Conservation (phyloP, 106 monocot genomes). For the Dendrobium chrysotoxum region DNA sequence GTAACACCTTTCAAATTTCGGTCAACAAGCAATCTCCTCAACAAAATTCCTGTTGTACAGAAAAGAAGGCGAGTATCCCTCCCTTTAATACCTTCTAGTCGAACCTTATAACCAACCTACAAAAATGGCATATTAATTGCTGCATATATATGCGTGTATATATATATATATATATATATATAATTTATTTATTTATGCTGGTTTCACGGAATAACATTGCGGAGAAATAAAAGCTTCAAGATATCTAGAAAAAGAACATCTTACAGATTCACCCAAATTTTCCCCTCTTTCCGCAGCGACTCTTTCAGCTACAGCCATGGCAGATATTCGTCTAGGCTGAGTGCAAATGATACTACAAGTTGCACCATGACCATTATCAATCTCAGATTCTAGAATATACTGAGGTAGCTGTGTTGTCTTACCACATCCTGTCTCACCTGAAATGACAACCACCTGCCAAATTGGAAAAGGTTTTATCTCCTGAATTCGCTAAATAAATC, state of each 20-base stretch:
- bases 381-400: constrained; percentile 95
- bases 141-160: neutral
- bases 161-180: neutral
- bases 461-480: neutral
- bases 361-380: constrained; percentile 85
- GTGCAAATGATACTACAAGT: constrained; percentile 89
- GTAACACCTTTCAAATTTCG: constrained; percentile 89
- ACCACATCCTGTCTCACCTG: constrained; percentile 99
- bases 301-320: constrained; percentile 96
- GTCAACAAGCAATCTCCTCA: constrained; percentile 84
- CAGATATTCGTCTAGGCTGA: constrained; percentile 97
- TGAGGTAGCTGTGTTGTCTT: constrained; percentile 99
- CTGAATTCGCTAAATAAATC: neutral
- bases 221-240: neutral
- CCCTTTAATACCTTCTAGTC: constrained; percentile 91
- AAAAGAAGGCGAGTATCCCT: constrained; percentile 86
- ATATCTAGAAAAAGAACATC: constrained; percentile 2
- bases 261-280: constrained; percentile 93
- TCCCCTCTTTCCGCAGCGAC: constrained; percentile 98
- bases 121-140: constrained; percentile 5
- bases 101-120: constrained; percentile 98
- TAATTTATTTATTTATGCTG: no score
- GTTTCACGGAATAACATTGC: neutral
- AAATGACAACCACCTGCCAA: constrained; percentile 84
- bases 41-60: constrained; percentile 94